phyloP scores from a whole-genome alignment of 176 grass and related monocot genomes.

The Thalia dealbata region DNA sequence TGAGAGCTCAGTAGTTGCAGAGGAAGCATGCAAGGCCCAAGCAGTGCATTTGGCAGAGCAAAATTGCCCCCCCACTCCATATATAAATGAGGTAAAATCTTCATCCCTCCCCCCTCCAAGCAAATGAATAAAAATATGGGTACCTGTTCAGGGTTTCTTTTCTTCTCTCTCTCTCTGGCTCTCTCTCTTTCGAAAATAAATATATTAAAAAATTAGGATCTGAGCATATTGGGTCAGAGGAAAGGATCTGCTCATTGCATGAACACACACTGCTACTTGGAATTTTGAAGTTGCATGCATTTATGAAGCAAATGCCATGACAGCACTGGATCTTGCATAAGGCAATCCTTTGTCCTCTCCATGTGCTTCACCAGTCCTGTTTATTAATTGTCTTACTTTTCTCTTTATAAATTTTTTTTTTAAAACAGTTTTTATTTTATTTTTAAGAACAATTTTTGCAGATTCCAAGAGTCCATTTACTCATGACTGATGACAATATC shows the following conservation, averaged over 20 bases:
- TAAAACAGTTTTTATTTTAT: neutral
- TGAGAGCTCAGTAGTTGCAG: too few species aligned
- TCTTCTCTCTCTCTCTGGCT: too few species aligned
- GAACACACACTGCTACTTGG: neutral
- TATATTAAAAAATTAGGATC: neutral
- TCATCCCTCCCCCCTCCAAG: neutral
- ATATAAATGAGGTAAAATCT: too few species aligned
- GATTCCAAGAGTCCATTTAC: neutral
- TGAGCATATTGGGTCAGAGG: conserved; percentile 9
- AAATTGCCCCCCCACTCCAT: too few species aligned
- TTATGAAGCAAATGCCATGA: conserved; percentile 4
- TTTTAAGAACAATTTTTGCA: neutral
- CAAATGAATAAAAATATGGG: too few species aligned
- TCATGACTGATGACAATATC: neutral
- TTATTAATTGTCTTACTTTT: too few species aligned
- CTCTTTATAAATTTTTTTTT: too few species aligned
- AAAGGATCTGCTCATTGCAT: neutral
- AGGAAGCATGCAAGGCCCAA: too few species aligned
- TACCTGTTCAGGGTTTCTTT: neutral
- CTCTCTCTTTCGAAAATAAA: too few species aligned
- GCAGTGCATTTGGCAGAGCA: too few species aligned
- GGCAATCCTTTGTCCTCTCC: neutral
- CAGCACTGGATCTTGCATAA: conserved; percentile 3
- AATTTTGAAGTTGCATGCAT: conserved; percentile 1
- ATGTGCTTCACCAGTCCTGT: neutral